Percentiles rank a stretch among this genome's conserved stretches.
Conservation (phyloP, 2,329 filamentous ascomycete genomes). For the Exophiala lecanii-corni region DNA sequence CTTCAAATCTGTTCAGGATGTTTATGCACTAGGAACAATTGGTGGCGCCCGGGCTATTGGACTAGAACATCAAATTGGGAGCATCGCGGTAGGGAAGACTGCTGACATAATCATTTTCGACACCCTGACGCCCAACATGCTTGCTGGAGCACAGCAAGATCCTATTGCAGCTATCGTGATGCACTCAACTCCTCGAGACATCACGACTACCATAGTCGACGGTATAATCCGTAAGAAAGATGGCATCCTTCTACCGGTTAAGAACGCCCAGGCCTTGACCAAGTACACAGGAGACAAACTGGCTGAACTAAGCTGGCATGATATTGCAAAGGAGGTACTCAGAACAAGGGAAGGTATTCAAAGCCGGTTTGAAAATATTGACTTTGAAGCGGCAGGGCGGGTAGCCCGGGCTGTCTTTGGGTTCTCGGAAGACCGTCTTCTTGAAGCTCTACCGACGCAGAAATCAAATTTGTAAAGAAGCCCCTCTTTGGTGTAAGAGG, state of each 20-base stretch:
- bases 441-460: background rate
- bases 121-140: constrained; percentile 36
- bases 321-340: constrained; percentile 3
- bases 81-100: constrained; percentile 41
- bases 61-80: constrained; percentile 41
- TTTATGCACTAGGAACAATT: constrained; percentile 47
- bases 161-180: constrained; percentile 41
- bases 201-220: constrained; percentile 42
- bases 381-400: background rate
- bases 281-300: background rate
- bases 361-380: background rate
- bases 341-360: constrained; percentile 1
- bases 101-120: constrained; percentile 50
- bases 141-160: constrained; percentile 38
- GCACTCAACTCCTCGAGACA: constrained; percentile 39
- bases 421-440: background rate
- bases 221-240: constrained; percentile 37
- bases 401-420: background rate
- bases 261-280: background rate
- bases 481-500: too few relatives aligned
- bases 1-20: constrained; percentile 37
- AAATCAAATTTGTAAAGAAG: background rate
- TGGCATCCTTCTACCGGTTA: constrained; percentile 11
- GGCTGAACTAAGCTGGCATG: constrained; percentile 1
- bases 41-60: constrained; percentile 41